phyloP scores from a whole-genome alignment of 805 yeast species.

The Candida morakotiae region DNA sequence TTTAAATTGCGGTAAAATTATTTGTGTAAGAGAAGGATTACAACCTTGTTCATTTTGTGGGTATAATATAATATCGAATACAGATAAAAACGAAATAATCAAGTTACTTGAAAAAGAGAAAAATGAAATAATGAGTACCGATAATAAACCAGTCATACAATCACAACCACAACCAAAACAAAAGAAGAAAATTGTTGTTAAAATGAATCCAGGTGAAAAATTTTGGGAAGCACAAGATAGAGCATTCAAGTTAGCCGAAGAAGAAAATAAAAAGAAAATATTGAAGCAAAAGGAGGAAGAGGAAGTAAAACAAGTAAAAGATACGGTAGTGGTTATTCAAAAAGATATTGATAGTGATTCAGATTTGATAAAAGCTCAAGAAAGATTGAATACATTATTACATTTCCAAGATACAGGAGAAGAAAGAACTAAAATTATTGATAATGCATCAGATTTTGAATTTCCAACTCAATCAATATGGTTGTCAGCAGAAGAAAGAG shows the following conservation, averaged over 20 bases:
- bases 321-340: constrained; percentile 22
- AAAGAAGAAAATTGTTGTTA: constrained; percentile 41
- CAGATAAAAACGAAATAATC: constrained; percentile 59
- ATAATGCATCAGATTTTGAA: constrained; percentile 86
- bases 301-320: constrained; percentile 37
- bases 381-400: constrained; percentile 66
- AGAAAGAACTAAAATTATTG: constrained; percentile 88
- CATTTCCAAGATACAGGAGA: constrained; percentile 83
- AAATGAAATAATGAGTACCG: constrained; percentile 28
- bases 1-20: constrained; percentile 87
- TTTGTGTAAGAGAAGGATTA: constrained; percentile 84
- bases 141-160: constrained; percentile 14
- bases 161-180: constrained; percentile 11
- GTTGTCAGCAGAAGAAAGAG: constrained; percentile 86
- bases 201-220: constrained; percentile 57
- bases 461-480: constrained; percentile 57
- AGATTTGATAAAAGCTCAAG: constrained; percentile 66
- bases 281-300: constrained; percentile 21
- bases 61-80: constrained; percentile 52
- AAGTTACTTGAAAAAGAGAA: constrained; percentile 53
- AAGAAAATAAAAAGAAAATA: constrained; percentile 23
- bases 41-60: constrained; percentile 90
- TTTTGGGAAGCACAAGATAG: constrained; percentile 66
- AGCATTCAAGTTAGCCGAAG: constrained; percentile 56
- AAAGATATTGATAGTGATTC: constrained; percentile 42